phyloP scores from a whole-genome alignment of 73 alveolate species.

The Stentor coeruleus region DNA sequence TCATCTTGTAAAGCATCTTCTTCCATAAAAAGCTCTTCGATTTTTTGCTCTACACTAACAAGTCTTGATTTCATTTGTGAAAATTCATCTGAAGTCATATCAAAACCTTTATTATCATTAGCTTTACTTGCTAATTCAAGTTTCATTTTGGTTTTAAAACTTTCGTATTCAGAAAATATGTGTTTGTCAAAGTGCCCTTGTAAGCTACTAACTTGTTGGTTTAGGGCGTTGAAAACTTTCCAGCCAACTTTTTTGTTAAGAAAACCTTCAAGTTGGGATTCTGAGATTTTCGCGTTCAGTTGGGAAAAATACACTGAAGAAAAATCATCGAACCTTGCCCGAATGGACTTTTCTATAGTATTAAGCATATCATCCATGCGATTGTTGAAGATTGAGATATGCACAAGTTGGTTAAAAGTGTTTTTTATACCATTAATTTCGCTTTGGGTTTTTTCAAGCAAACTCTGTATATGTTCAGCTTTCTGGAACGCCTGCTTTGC shows the following conservation, averaged over 20 bases:
- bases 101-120: neutral
- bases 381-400: neutral
- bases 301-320: neutral
- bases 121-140: neutral
- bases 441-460: neutral
- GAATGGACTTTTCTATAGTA: neutral
- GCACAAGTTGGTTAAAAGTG: neutral
- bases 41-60: slow-evolving; percentile 13
- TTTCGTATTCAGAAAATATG: slow-evolving; percentile 17
- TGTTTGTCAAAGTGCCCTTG: slow-evolving; percentile 1
- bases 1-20: slow-evolving; percentile 14
- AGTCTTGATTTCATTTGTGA: neutral
- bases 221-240: neutral
- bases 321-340: neutral
- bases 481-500: slow-evolving; percentile 2
- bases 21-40: slow-evolving; percentile 8
- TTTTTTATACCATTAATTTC: neutral
- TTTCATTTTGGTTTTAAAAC: slow-evolving; percentile 20
- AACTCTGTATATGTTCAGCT: neutral
- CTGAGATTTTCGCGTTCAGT: neutral
- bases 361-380: neutral
- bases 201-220: neutral
- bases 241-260: slow-evolving; percentile 7
- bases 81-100: neutral
- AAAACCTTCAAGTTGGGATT: neutral